These are phyloP conservation scores for Suillus decipiens DNA, from an alignment of 768 basidiomycete species.

Conservation along the genomic window DNA sequence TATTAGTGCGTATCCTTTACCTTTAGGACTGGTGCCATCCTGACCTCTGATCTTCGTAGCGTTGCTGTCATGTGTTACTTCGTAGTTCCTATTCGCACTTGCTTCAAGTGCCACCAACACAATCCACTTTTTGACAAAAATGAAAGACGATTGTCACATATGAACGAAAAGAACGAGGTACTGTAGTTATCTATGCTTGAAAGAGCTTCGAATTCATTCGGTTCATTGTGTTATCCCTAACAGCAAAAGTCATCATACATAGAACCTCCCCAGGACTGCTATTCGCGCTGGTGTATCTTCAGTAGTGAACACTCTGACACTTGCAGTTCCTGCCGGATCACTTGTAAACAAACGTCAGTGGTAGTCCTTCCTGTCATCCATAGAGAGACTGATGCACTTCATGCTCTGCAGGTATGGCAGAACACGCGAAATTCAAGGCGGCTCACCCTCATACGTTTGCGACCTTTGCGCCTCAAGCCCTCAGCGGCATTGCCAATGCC, in stretches of 20 bases:
- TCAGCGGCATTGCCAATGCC: constrained; percentile 26
- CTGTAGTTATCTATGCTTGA: neutral
- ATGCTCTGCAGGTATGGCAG: constrained; percentile 25
- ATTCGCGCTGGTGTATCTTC: constrained; percentile 30
- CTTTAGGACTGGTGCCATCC: neutral
- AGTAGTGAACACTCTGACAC: constrained; percentile 30
- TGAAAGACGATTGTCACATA: constrained; percentile 17
- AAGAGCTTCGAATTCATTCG: too few species aligned
- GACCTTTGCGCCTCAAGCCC: constrained; percentile 25
- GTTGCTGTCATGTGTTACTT: constrained; percentile 31
- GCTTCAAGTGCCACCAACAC: constrained; percentile 27
- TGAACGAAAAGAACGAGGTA: constrained; percentile 21
- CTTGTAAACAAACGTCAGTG: constrained; percentile 30
- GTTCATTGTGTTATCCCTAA: neutral
- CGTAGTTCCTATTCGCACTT: constrained; percentile 31
- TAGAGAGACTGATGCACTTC: neutral
- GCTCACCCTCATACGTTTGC: constrained; percentile 31
- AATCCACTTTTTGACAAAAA: constrained; percentile 29
- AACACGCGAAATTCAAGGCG: constrained; percentile 29
- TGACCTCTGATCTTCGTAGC: neutral
- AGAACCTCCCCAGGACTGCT: constrained; percentile 33
- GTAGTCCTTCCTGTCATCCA: neutral
- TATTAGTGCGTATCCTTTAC: neutral
- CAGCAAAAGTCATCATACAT: constrained; percentile 24
- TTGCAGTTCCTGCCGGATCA: constrained; percentile 30